Conservation (phyloP, 441 rosid genomes). For the Eruca vesicaria region DNA sequence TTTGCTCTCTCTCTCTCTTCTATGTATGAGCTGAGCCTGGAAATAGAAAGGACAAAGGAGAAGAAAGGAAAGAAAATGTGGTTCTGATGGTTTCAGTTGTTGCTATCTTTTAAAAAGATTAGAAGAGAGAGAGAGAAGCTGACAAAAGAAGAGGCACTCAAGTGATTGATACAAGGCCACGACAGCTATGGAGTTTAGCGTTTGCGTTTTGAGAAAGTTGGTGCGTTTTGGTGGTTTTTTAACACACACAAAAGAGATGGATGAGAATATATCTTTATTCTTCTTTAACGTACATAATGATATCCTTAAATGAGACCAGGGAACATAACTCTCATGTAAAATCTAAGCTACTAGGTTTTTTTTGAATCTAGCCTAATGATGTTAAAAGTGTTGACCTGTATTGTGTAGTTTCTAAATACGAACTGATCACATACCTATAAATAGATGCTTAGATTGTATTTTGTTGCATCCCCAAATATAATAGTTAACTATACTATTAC, state of each 20-base stretch:
- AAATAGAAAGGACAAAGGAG: slow-evolving; percentile 24
- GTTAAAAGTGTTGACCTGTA: not conserved
- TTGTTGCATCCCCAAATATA: not conserved
- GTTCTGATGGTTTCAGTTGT: slow-evolving; percentile 25
- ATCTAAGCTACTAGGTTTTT: not conserved
- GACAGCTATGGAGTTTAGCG: slow-evolving; percentile 30
- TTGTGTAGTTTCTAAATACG: slow-evolving; percentile 16
- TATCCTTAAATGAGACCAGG: slow-evolving; percentile 36
- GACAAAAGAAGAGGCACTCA: slow-evolving; percentile 32
- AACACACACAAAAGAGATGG: not conserved
- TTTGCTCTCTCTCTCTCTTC: slow-evolving; percentile 24
- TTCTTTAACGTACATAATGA: slow-evolving; percentile 29
- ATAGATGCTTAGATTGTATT: slow-evolving; percentile 8
- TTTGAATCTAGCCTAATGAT: slow-evolving; percentile 4
- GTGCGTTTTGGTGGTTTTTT: slow-evolving; percentile 9
- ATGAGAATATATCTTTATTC: not conserved
- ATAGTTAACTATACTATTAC: slow-evolving; percentile 3
- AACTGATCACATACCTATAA: slow-evolving; percentile 19
- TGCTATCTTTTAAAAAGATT: slow-evolving; percentile 25
- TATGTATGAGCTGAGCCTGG: not conserved
- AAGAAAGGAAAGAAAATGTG: slow-evolving; percentile 31
- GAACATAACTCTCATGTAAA: slow-evolving; percentile 20
- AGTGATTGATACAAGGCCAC: slow-evolving; percentile 33
- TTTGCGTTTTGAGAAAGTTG: slow-evolving; percentile 26
- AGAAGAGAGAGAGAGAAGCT: slow-evolving; percentile 27